These are phyloP conservation scores for Glycine soja DNA, from an alignment of 306 rosid genomes.

Conservation along the genomic window DNA sequence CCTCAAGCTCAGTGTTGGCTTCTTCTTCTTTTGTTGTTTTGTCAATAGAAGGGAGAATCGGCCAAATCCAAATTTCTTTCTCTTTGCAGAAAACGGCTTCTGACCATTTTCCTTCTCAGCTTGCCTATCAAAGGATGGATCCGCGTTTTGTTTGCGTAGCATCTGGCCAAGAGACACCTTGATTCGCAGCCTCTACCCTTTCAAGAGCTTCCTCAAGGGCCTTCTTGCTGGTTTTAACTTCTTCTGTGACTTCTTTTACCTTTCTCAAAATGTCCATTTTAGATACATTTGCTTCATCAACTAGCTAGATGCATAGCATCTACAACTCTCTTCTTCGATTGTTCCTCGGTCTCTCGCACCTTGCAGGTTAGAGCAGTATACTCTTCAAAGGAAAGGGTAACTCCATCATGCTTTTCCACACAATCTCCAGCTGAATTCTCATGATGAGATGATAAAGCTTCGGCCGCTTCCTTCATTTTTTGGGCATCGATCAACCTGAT, in stretches of 20 bases:
- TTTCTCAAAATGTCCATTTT: slow-evolving; percentile 64
- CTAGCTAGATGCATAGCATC: slow-evolving; percentile 76
- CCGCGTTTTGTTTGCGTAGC: slow-evolving; percentile 74
- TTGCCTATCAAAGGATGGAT: slow-evolving; percentile 52
- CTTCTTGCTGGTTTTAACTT: slow-evolving; percentile 76
- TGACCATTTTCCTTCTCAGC: slow-evolving; percentile 63
- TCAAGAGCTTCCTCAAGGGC: slow-evolving; percentile 83
- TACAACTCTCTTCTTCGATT: slow-evolving; percentile 63
- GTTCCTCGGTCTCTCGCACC: slow-evolving; percentile 72
- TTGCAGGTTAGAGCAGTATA: slow-evolving; percentile 66
- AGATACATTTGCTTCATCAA: slow-evolving; percentile 75
- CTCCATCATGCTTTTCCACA: slow-evolving; percentile 51
- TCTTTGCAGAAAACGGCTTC: slow-evolving; percentile 70
- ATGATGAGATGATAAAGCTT: slow-evolving; percentile 66
- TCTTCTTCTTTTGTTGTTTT: slow-evolving; percentile 82
- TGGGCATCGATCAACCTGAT: slow-evolving; percentile 83
- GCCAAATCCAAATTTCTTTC: slow-evolving; percentile 88
- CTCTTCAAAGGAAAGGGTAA: slow-evolving; percentile 81
- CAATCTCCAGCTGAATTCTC: slow-evolving; percentile 50
- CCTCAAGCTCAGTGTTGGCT: slow-evolving; percentile 70
- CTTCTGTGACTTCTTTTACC: slow-evolving; percentile 84
- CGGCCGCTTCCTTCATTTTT: slow-evolving; percentile 94
- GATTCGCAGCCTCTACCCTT: slow-evolving; percentile 88
- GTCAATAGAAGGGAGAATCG: slow-evolving; percentile 74
- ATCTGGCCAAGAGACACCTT: slow-evolving; percentile 84